phyloP scores from a whole-genome alignment of 495 filamentous ascomycete genomes.

The Aspergillus homomorphus region DNA sequence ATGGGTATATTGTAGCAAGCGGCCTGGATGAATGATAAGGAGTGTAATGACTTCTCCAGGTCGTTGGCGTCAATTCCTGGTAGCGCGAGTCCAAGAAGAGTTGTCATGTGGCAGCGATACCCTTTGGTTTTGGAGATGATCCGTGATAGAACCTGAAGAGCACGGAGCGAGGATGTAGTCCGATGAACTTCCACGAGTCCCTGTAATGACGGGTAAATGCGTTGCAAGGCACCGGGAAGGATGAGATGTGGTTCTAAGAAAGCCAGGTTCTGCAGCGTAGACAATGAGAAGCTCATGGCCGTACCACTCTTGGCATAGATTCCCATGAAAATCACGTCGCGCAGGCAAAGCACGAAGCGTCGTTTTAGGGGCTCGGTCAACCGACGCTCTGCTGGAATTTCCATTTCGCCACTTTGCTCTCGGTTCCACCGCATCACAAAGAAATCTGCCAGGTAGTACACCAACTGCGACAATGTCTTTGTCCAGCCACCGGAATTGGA shows the following conservation, averaged over 20 bases:
- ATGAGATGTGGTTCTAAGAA: slow-evolving; percentile 92
- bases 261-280: slow-evolving; percentile 81
- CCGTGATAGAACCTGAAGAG: slow-evolving; percentile 83
- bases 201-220: slow-evolving; percentile 95
- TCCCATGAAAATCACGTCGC: slow-evolving; percentile 96
- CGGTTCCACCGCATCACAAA: slow-evolving; percentile 98
- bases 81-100: slow-evolving; percentile 82
- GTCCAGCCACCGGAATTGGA: slow-evolving; percentile 96
- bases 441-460: slow-evolving; percentile 91
- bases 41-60: slow-evolving; percentile 91
- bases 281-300: slow-evolving; percentile 86
- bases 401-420: slow-evolving; percentile 87
- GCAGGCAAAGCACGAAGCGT: slow-evolving; percentile 85
- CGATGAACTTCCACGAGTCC: slow-evolving; percentile 96
- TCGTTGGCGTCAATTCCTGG: slow-evolving; percentile 98
- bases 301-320: slow-evolving; percentile 93
- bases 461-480: slow-evolving; percentile 80
- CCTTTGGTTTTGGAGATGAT: slow-evolving; percentile 89
- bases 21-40: slow-evolving; percentile 89
- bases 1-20: slow-evolving; percentile 95
- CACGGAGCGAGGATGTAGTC: slow-evolving; percentile 88
- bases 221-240: slow-evolving; percentile 86
- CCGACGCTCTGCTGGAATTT: slow-evolving; percentile 71
- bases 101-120: slow-evolving; percentile 92
- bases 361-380: slow-evolving; percentile 77